Percentiles rank a stretch among this genome's conserved stretches.
Conservation (phyloP, 2,329 filamentous ascomycete species). For the Cytospora paraplurivora region DNA sequence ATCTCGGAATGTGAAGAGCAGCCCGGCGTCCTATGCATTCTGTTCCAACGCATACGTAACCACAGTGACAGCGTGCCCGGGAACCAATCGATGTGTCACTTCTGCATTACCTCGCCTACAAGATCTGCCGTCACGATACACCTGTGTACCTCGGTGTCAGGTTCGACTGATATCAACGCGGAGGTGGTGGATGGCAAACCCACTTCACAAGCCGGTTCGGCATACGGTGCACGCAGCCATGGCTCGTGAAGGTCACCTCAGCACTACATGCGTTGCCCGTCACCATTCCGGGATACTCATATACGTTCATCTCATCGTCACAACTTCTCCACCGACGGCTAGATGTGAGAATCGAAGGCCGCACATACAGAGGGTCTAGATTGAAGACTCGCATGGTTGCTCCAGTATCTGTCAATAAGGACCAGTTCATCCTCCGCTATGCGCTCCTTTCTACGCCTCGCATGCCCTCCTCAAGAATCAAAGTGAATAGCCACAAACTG, state of each 20-base stretch:
- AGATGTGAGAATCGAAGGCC: background rate
- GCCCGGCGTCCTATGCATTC: constrained; percentile 17
- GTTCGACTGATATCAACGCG: background rate
- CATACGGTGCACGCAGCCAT: background rate
- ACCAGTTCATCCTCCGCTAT: constrained; percentile 11
- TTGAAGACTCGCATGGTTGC: background rate
- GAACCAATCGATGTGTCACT: constrained; percentile 10
- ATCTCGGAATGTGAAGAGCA: constrained; percentile 13
- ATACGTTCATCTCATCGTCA: background rate
- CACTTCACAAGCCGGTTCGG: constrained; percentile 8
- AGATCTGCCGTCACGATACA: constrained; percentile 12
- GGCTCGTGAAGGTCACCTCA: background rate
- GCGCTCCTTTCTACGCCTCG: background rate
- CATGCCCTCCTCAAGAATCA: constrained; percentile 8
- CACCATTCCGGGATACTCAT: background rate
- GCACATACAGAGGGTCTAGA: background rate
- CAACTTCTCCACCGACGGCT: background rate
- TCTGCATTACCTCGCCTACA: constrained; percentile 17
- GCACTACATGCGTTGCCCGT: background rate
- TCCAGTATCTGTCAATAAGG: background rate
- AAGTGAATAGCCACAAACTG: background rate
- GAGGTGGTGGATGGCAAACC: background rate
- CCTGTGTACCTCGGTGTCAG: constrained; percentile 12
- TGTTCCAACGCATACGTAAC: constrained; percentile 13
- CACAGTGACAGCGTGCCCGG: constrained; percentile 6